Base-by-base conservation (phyloP, 768 basidiomycete species). In the Podaxis pistillaris region DNA sequence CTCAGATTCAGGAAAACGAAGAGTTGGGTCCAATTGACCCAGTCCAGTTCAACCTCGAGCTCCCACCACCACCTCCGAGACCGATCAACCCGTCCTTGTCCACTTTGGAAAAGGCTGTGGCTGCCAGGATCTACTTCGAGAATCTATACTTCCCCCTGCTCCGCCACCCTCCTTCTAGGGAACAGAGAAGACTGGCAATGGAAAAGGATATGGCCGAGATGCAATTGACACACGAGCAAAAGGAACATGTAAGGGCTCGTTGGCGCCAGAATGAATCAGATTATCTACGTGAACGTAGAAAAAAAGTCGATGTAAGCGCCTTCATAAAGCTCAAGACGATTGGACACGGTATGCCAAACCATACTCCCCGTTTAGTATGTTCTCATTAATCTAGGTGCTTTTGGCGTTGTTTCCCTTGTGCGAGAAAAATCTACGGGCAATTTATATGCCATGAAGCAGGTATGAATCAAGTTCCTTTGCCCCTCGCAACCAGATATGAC, bases 371-470 rank as follows among this genome's bases (percentile, higher is more conserved):
- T 44, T 58, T 65, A 61, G 47, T 73, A 69, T 64, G 62, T 71
- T 58, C 64, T 58, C 56, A 68, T 71, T 70, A 66, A 66, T 68
- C 63, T 74, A 90, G 94, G 94, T 68, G 96, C 96, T 9, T 98
- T 99, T 76, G 96, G 96, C 0, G 96, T 98, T 50, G 96, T 99
- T 17, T 91, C 89, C 9, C 85, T 99, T 55, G 96, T 97, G 41
- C 86, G 82, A 74, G 94, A 98, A 75, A 85, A 84, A 68, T 80
- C 84, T 26, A 85, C 87, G 3, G 91, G 93, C 17, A 84, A 86
- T 64, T 79, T 98, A 51, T 98, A 88, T 70, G 95, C 95, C 58
- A 98, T 99, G 93, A 99, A 98, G 75, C 92, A 98, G 89, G 91
- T 93, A 71, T 74, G 50, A 49, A 49, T 33, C 30, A 53, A 52